Percentiles rank a stretch among this genome's conserved stretches.
Conservation (phyloP, 345 rosid species). For the Rhizophora mangle region DNA sequence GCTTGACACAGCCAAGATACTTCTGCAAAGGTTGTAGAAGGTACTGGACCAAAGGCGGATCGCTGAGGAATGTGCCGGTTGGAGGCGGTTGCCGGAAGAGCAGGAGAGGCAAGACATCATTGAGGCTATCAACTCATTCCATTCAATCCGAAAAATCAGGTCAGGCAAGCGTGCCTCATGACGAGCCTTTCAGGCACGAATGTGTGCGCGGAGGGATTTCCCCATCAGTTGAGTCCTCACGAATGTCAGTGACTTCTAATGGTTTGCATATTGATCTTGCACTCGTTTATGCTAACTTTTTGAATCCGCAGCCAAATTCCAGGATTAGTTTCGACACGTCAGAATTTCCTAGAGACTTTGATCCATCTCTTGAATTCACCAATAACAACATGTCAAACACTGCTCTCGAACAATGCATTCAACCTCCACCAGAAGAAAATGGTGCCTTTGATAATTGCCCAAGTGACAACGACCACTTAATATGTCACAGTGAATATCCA, state of each 20-base stretch:
- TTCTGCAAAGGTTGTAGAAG: constrained; percentile 66
- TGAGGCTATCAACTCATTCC: constrained; percentile 20
- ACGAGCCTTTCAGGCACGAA: neutral
- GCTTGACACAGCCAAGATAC: constrained; percentile 61
- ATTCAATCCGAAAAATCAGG: constrained; percentile 12
- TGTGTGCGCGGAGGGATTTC: constrained; percentile 11
- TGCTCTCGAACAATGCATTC: constrained; percentile 8
- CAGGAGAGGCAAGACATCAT: constrained; percentile 43
- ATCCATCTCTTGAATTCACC: constrained; percentile 23
- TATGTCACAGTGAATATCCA: constrained; percentile 15
- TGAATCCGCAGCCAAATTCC: constrained; percentile 40
- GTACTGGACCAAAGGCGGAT: constrained; percentile 69
- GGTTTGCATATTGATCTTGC: constrained; percentile 51
- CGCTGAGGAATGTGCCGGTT: constrained; percentile 51
- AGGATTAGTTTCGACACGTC: constrained; percentile 15
- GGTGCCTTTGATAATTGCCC: constrained; percentile 15
- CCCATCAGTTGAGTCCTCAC: constrained; percentile 20
- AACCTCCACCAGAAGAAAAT: constrained; percentile 10
- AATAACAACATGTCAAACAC: neutral
- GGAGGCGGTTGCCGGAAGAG: constrained; percentile 63
- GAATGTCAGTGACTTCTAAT: constrained; percentile 18
- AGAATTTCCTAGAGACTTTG: constrained; percentile 25
- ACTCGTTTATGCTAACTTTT: constrained; percentile 51
- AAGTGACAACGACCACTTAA: constrained; percentile 19
- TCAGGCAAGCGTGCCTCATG: constrained; percentile 1